A percentile compares a stretch with the other conserved stretches of the same genome.
These are phyloP conservation scores for Malbranchea cinnamomea DNA, from an alignment of 2,329 filamentous ascomycete genomes.

Conservation along the genomic window DNA sequence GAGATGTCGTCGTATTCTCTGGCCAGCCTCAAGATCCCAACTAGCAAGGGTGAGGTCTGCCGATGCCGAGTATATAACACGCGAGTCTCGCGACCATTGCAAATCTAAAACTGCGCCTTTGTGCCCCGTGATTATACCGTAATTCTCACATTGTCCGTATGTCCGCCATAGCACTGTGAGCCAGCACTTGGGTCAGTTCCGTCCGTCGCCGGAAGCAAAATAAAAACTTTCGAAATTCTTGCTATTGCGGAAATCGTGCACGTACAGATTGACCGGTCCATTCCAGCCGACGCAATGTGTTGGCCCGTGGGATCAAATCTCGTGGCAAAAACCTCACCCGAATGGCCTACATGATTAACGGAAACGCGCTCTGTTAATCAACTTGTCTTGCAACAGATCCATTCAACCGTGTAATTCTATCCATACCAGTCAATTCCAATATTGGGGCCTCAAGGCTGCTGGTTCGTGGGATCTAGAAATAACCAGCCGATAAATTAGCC, in stretches of 20 bases:
- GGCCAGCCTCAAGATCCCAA: conserved; percentile 89
- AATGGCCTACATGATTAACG: conserved; percentile 34
- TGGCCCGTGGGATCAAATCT: conserved; percentile 82
- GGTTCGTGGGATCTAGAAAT: conserved; percentile 55
- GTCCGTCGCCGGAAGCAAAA: conserved; percentile 1
- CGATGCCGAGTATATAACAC: conserved; percentile 79
- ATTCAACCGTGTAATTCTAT: background rate
- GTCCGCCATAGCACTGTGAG: conserved; percentile 79
- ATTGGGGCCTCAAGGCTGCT: conserved; percentile 77
- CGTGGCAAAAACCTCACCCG: conserved; percentile 76
- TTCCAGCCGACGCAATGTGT: conserved; percentile 82
- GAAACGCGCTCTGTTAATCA: background rate
- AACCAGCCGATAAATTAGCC: background rate
- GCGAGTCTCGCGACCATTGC: conserved; percentile 92
- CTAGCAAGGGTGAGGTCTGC: conserved; percentile 87
- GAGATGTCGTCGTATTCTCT: conserved; percentile 76
- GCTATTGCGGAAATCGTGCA: conserved; percentile 9
- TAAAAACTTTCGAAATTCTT: background rate
- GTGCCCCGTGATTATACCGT: conserved; percentile 75
- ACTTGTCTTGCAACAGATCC: conserved; percentile 1
- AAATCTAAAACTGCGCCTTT: conserved; percentile 82
- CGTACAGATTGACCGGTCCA: conserved; percentile 82
- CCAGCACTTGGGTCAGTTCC: too few relatives aligned
- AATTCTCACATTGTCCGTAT: conserved; percentile 87
- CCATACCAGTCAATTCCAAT: conserved; percentile 74